Conservation (phyloP, 2,329 filamentous ascomycete genomes). For the Epichloe bromicola region DNA sequence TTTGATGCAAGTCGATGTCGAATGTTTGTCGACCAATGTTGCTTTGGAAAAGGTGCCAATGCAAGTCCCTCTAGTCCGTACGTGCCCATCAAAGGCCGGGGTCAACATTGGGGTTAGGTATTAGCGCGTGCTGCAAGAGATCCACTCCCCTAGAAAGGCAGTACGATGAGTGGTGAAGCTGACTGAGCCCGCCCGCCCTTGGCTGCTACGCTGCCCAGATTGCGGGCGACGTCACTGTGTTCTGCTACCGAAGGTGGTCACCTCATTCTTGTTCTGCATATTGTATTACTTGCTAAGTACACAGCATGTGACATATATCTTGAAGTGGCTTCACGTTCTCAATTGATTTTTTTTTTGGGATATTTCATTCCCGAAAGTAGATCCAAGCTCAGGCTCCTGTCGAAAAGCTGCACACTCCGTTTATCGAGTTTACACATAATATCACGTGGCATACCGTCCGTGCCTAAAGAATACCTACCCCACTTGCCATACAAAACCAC, state of each 20-base stretch:
- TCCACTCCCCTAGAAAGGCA: constrained; percentile 9
- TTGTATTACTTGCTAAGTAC: not conserved
- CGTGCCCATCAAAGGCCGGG: constrained; percentile 17
- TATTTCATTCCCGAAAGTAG: not conserved
- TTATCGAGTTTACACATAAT: not conserved
- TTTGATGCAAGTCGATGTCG: not conserved
- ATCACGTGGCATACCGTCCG: constrained; percentile 3
- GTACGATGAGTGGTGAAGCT: not conserved
- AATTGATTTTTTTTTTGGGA: not conserved
- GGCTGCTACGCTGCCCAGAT: not conserved
- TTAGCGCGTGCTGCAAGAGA: constrained; percentile 17
- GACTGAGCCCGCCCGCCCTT: no score
- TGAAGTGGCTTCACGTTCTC: not conserved
- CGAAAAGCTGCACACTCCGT: not conserved
- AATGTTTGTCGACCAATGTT: constrained; percentile 11
- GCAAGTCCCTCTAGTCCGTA: constrained; percentile 18
- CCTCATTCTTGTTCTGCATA: not conserved
- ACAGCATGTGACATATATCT: not conserved
- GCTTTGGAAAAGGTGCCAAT: constrained; percentile 16
- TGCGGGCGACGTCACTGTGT: not conserved
- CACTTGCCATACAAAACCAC: constrained; percentile 1
- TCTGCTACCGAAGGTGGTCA: not conserved
- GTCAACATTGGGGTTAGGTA: constrained; percentile 20
- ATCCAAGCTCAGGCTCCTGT: not conserved
- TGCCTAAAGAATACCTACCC: not conserved